Evolutionary conservation across 768 basidiomycete genomes (phyloP).

Genomic region (Amylocystis lapponica): DNA sequence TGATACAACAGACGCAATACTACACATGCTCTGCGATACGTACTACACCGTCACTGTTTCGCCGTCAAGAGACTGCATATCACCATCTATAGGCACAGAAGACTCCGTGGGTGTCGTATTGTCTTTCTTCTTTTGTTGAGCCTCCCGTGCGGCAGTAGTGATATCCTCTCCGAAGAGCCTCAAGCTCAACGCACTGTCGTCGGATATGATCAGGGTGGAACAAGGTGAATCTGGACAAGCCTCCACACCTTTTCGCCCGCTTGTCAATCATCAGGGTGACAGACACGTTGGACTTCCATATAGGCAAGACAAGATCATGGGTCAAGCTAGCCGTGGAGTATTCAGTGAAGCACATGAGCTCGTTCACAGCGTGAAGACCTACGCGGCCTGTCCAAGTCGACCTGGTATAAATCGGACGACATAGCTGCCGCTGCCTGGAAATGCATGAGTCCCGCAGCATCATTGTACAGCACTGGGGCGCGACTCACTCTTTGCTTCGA

Average conservation of each 20-base stretch:
- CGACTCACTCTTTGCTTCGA: constrained; percentile 51
- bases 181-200: constrained; percentile 72
- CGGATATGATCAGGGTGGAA: not conserved
- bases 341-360: not conserved
- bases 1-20: too few species aligned
- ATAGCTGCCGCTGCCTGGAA: constrained; percentile 61
- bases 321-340: constrained; percentile 43
- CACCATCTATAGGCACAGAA: too few species aligned
- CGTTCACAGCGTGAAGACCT: constrained; percentile 21
- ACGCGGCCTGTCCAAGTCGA: constrained; percentile 48
- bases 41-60: too few species aligned
- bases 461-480: not conserved
- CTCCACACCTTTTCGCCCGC: constrained; percentile 74
- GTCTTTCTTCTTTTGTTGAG: constrained; percentile 22
- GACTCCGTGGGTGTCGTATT: constrained; percentile 1
- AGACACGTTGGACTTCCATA: constrained; percentile 92
- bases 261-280: constrained; percentile 94
- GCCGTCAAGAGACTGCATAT: too few species aligned
- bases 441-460: constrained; percentile 1
- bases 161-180: constrained; percentile 82
- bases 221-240: not conserved
- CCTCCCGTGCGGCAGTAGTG: constrained; percentile 43
- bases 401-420: constrained; percentile 64
- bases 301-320: constrained; percentile 83
- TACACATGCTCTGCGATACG: too few species aligned